Evolutionary conservation across 1,284 basidiomycete genomes (phyloP), one percentile per base, ranked within the genome.

Genomic region (Rhodofomes roseus): DNA sequence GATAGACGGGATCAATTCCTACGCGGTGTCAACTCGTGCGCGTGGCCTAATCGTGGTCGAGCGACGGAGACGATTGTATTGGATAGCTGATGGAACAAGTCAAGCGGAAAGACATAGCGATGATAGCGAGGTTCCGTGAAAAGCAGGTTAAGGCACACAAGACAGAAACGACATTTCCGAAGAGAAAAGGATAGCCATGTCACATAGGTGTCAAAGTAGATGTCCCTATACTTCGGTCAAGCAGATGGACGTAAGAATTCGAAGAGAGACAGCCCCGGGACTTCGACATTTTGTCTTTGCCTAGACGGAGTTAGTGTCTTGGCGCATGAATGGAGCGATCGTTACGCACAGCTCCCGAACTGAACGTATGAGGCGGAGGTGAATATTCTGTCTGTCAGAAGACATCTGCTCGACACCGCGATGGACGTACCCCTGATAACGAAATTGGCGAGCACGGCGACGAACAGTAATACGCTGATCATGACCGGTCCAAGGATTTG

Each of bases 401-500:
- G 0, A 51, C 31, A 46, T 14, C 25, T 48, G 22, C 14, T 34
- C 39, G 25, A 11, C 46, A 14, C 29, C 6, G 18, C 20, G 36
- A 23, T 23, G 31, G 25, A 48, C 82, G 62, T 66, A 92, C 91
- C 84, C 71, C 94, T 84, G 61, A 96, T 81, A 65, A 94, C 71
- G 71, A 97, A 97, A 75, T 97, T 97, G 60, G 85, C 82, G 34
- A 96, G 81, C 6, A 97, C 83, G 16, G 92, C 95, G 55, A 88
- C 74, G 77, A 97, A 96, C 27, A 97, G 83, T 9, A 89, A 79
- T 16, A 80, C 77, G 66, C 90, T 93, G 58, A 97, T 87, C 40
- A 94, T 63, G 23, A 96, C 72, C 0, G 95, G 95, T 0, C 94
- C 95, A 25, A 81, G 73, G 6, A 95, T 81, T 58, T 87, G 82